Base-by-base conservation (phyloP, 2,329 filamentous ascomycete species). In the Colletotrichum incanum region DNA sequence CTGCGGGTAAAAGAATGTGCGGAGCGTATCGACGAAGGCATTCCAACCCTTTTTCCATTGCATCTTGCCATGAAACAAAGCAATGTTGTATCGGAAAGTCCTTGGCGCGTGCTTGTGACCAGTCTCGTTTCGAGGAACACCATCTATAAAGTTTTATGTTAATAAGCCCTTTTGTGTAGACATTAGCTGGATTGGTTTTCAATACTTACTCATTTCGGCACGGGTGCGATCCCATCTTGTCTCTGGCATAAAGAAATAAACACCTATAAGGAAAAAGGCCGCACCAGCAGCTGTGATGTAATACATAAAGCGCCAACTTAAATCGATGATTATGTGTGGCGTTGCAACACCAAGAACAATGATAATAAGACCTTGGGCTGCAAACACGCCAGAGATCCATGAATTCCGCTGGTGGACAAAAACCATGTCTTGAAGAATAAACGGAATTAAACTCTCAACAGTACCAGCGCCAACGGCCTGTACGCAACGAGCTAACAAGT, bases 351-450 rank as follows among this genome's bases (percentile, higher is more conserved):
- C 78, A 0, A 80, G 74, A 0, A 71, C 74, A 1, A 79, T 78
- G 41, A 79, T 77, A 31, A 80, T 73, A 18, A 81, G 12, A 2
- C 79, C 80, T 75, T 76, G 76, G 11, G 76, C 77, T 0, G 77
- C 73, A 52, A 80, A 74, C 11, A 82, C 74, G 2, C 75, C 71
- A 5, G 80, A 79, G 39, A 82, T 77, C 16, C 77, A 80, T 45
- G 73, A 73, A 66, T 80, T 80, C 8, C 81, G 77, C 75, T 83
- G 77, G 63, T 83, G 81, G n/a, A 82, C 76, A 31, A 83, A 83
- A 18, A 81, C 76, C 41, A 83, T 78, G 45, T 83, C 81, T 73
- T 83, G 80, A 0, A 82, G 75, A 34, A 83, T 79, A n/a, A 83
- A 77, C 5, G 81, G 81, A 4, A 83, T 77, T 16, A 83, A 67